Evolutionary conservation across 768 basidiomycete species (phyloP).

Genomic region (Collybia sordida): DNA sequence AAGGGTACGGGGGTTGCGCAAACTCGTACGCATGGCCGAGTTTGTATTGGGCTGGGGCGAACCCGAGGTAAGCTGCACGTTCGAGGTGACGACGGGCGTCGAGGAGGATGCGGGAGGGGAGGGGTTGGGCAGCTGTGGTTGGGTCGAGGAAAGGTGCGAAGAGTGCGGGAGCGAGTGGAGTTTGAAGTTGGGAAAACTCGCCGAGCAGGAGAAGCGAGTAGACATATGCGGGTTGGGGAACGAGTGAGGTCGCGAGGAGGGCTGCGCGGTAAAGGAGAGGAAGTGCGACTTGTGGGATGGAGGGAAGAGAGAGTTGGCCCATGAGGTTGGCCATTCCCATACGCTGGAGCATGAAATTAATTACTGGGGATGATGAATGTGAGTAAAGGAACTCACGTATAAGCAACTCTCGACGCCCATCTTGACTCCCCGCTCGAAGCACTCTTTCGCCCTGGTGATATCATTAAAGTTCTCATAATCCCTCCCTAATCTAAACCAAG

Average conservation of each 20-base stretch:
- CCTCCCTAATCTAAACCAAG: conserved; percentile 90
- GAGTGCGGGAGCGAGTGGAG: conserved; percentile 46
- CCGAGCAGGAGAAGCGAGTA: conserved; percentile 84
- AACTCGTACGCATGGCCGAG: conserved; percentile 92
- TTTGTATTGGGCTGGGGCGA: conserved; percentile 89
- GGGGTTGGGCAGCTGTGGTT: conserved; percentile 35
- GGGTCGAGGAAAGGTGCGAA: conserved; percentile 57
- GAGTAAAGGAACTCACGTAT: conserved; percentile 54
- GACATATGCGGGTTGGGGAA: conserved; percentile 86
- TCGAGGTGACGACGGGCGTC: conserved; percentile 82
- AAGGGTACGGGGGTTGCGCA: conserved; percentile 79
- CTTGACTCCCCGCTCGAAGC: conserved; percentile 82
- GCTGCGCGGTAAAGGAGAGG: conserved; percentile 80
- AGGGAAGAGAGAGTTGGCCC: conserved; percentile 74
- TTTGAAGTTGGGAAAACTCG: conserved; percentile 71
- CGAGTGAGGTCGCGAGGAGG: conserved; percentile 65
- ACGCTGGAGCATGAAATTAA: conserved; percentile 44
- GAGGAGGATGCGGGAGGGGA: conserved; percentile 13
- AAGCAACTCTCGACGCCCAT: conserved; percentile 75
- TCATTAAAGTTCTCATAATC: conserved; percentile 93
- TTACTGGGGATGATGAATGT: conserved; percentile 4
- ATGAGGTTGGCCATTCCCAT: conserved; percentile 92
- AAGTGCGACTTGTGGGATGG: conserved; percentile 56
- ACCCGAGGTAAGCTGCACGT: conserved; percentile 81
- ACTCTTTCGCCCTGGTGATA: conserved; percentile 68